These are phyloP conservation scores for Acidiella bohemica DNA, from an alignment of 495 filamentous ascomycete genomes.

Conservation along the genomic window DNA sequence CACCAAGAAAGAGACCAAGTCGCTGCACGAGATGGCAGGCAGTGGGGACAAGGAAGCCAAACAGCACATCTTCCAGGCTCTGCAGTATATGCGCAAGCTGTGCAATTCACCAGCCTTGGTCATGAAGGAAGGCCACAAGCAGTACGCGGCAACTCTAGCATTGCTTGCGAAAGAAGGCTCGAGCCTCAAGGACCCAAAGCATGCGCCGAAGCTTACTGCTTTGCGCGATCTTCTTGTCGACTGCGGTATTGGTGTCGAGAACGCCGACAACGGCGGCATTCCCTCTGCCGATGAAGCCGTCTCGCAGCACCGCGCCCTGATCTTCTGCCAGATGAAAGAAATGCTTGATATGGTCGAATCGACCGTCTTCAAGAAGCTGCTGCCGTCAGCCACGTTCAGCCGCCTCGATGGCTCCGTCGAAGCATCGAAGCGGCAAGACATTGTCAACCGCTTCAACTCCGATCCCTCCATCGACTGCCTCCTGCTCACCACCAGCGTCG, in stretches of 20 bases:
- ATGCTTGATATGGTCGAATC: constrained; percentile 98
- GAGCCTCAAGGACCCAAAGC: constrained; percentile 64
- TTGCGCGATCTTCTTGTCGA: constrained; percentile 81
- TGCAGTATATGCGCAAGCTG: constrained; percentile 98
- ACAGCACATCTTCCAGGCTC: constrained; percentile 95
- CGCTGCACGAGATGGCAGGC: constrained; percentile 63
- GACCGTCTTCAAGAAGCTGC: constrained; percentile 69
- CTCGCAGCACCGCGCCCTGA: constrained; percentile 83
- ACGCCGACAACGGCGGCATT: constrained; percentile 32
- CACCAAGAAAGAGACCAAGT: constrained; percentile 77
- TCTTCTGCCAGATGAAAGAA: constrained; percentile 99
- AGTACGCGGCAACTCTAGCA: constrained; percentile 71
- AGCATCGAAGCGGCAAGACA: constrained; percentile 78
- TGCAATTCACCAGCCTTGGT: constrained; percentile 95
- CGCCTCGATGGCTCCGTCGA: constrained; percentile 88
- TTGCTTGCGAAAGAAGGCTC: constrained; percentile 56
- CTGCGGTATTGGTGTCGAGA: constrained; percentile 77
- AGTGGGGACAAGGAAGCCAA: constrained; percentile 77
- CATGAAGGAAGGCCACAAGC: constrained; percentile 82
- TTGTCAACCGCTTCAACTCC: constrained; percentile 96
- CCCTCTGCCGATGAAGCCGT: constrained; percentile 65
- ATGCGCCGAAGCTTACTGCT: constrained; percentile 86
- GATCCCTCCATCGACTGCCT: constrained; percentile 91
- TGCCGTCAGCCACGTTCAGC: constrained; percentile 77
- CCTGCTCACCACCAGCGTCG: constrained; percentile 85